These are phyloP conservation scores for Phytophthora sojae DNA, from an alignment of 352 stramenopile species.

Conservation along the genomic window DNA sequence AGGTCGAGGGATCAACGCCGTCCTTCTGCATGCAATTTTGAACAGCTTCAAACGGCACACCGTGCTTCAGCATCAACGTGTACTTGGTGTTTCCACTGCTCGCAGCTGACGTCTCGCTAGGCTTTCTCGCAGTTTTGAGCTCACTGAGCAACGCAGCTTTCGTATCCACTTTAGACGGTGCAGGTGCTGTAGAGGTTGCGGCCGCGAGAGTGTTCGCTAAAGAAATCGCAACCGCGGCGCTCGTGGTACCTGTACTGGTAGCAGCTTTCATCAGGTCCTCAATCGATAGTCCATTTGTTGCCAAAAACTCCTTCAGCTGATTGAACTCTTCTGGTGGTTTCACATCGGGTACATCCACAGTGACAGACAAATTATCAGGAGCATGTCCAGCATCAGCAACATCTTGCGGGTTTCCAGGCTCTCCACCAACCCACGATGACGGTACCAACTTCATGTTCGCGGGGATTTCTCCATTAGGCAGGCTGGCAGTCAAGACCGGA, in stretches of 20 bases:
- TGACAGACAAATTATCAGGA: conserved; percentile 7
- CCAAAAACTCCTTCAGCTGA: conserved; percentile 69
- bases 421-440: conserved; percentile 43
- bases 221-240: conserved; percentile 20
- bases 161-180: conserved; percentile 17
- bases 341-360: background rate
- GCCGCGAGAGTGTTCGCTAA: conserved; percentile 23
- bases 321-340: conserved; percentile 51
- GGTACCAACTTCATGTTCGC: conserved; percentile 61
- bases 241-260: conserved; percentile 53
- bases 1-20: conserved; percentile 51
- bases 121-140: conserved; percentile 17
- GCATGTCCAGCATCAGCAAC: conserved; percentile 17
- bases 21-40: conserved; percentile 82
- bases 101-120: conserved; percentile 11
- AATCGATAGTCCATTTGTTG: conserved; percentile 67
- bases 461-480: conserved; percentile 35
- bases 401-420: conserved; percentile 39
- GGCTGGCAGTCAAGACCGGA: background rate
- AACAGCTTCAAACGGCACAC: conserved; percentile 75
- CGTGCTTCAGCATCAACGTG: conserved; percentile 67
- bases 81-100: conserved; percentile 52
- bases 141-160: conserved; percentile 30
- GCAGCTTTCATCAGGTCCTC: conserved; percentile 76
- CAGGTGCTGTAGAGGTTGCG: background rate